Percentiles rank a stretch among this genome's conserved stretches.
phyloP scores from a whole-genome alignment of 169 alveolate species.

The Ichthyophthirius multifiliis region DNA sequence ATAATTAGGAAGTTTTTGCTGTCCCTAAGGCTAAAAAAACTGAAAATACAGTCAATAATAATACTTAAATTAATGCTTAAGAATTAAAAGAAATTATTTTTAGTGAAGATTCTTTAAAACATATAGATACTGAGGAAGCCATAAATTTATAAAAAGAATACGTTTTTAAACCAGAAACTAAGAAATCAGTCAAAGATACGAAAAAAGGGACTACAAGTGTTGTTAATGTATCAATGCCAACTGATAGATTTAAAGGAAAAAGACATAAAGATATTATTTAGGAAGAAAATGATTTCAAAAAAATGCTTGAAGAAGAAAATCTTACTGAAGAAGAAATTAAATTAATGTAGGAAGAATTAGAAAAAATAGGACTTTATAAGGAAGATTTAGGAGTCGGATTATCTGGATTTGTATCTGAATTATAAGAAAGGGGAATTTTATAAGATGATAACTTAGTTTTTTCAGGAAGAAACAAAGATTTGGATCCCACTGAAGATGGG shows the following conservation, averaged over 20 bases:
- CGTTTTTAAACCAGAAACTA: not conserved
- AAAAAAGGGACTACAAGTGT: conserved; percentile 35
- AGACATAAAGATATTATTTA: not conserved
- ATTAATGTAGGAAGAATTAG: not conserved
- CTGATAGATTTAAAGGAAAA: conserved; percentile 28
- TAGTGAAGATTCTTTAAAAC: conserved; percentile 19
- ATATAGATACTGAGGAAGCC: conserved; percentile 24
- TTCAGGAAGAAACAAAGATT: conserved; percentile 1
- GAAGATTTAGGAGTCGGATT: conserved; percentile 5
- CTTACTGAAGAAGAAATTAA: not conserved
- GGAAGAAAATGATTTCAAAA: not conserved
- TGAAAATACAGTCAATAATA: not conserved
- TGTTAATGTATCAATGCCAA: conserved; percentile 31
- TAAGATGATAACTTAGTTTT: not conserved
- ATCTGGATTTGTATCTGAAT: not conserved
- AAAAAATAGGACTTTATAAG: conserved; percentile 8
- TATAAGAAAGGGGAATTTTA: not conserved
- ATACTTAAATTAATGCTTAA: not conserved
- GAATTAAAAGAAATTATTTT: conserved; percentile 7
- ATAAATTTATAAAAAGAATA: conserved; percentile 12
- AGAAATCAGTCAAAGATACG: conserved; percentile 16
- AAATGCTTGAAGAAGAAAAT: not conserved
- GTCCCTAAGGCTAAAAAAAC: not conserved
- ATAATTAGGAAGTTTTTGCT: not conserved
- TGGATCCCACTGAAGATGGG: not conserved